These are phyloP conservation scores for Prunus armeniaca DNA, from an alignment of 306 rosid genomes.

Conservation along the genomic window DNA sequence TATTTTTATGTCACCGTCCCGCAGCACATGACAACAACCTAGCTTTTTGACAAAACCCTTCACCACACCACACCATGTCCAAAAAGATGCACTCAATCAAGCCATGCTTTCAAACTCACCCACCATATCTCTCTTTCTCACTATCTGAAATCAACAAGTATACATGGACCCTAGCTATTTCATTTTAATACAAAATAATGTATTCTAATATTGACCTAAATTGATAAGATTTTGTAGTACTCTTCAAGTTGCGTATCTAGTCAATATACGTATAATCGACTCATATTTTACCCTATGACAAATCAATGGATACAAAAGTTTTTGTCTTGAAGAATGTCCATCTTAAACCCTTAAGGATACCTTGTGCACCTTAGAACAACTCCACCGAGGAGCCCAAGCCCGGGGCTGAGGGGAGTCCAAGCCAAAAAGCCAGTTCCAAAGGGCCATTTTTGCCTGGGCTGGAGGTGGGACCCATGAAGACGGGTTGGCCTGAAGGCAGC, in stretches of 20 bases:
- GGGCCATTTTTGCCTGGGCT: too few species aligned
- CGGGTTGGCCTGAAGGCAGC: too few species aligned
- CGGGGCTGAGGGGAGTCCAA: too few species aligned
- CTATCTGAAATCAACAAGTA: background rate
- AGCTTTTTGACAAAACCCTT: background rate
- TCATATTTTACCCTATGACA: too few species aligned
- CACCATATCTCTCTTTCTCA: background rate
- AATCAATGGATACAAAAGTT: too few species aligned
- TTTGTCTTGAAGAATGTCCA: too few species aligned
- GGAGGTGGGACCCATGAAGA: too few species aligned
- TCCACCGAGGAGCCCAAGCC: too few species aligned
- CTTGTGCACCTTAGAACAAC: too few species aligned
- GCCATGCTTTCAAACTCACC: background rate
- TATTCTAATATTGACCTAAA: background rate
- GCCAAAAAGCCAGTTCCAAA: too few species aligned
- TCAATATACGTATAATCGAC: background rate
- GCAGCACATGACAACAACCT: background rate
- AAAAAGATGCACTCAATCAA: background rate
- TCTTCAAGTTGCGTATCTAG: background rate
- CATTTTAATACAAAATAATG: background rate
- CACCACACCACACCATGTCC: background rate
- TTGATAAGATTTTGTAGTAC: background rate
- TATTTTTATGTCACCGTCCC: background rate
- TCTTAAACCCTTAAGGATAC: too few species aligned
- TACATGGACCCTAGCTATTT: background rate